Conservation (phyloP, 805 yeast species). For the Schwanniomyces yamadae region DNA sequence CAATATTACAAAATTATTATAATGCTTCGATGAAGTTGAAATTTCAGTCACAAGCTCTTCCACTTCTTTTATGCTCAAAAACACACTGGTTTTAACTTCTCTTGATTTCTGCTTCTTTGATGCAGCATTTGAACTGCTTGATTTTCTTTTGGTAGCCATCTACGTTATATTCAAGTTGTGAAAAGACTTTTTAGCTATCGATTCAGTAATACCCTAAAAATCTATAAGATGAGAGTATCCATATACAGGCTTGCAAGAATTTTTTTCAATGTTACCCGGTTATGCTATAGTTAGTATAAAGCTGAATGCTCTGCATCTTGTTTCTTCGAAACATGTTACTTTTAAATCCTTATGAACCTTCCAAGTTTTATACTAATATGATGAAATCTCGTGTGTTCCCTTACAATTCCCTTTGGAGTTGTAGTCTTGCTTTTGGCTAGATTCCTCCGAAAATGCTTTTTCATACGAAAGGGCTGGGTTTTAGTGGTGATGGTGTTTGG, state of each 20-base stretch:
- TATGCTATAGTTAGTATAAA: conserved; percentile 13
- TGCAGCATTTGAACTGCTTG: conserved; percentile 4
- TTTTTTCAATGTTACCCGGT: conserved; percentile 12
- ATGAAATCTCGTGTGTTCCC: conserved; percentile 59
- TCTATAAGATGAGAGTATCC: conserved; percentile 8
- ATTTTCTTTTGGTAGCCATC: conserved; percentile 27
- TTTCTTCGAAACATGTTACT: conserved; percentile 3
- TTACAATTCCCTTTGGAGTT: conserved; percentile 44
- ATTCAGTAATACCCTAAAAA: conserved; percentile 1
- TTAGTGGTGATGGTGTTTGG: conserved; percentile 48
- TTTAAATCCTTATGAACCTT: conserved; percentile 50
- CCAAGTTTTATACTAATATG: conserved; percentile 62
- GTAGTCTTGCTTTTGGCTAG: conserved; percentile 29
- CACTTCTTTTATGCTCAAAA: conserved; percentile 20
- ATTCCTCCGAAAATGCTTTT: conserved; percentile 34
- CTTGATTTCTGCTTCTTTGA: conserved; percentile 3
- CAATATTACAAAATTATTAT: conserved; percentile 54
- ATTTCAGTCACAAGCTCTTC: conserved; percentile 28
- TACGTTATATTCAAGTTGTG: not conserved
- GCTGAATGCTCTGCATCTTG: not conserved
- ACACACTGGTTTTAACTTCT: not conserved
- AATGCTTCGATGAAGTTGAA: conserved; percentile 41
- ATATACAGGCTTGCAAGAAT: conserved; percentile 2
- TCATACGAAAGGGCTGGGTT: conserved; percentile 40
- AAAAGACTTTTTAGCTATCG: not conserved